Conservation (phyloP, 257 asterid species). For the Nicotiana tabacum region DNA sequence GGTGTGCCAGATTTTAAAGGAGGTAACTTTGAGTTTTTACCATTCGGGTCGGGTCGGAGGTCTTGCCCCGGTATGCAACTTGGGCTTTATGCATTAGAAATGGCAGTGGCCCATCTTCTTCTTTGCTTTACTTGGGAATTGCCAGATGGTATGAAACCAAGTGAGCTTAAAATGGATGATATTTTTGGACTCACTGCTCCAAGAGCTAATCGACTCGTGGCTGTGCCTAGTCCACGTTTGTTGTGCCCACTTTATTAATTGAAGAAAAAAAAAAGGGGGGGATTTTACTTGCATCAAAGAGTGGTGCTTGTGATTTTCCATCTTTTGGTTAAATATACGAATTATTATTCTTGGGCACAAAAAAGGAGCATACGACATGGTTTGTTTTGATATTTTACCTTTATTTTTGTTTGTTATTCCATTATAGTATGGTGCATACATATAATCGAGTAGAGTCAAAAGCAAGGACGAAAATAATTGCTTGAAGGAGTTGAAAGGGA, state of each 20-base stretch:
- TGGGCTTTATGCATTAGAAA: constrained; percentile 67
- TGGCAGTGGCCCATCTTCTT: constrained; percentile 77
- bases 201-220: constrained; percentile 56
- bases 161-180: constrained; percentile 64
- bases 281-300: too few species aligned
- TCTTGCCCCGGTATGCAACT: constrained; percentile 99
- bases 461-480: constrained; percentile 10
- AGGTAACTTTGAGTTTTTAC: constrained; percentile 64
- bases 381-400: background rate
- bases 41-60: constrained; percentile 90
- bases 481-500: background rate
- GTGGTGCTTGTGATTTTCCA: background rate
- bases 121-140: constrained; percentile 85
- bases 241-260: constrained; percentile 42
- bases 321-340: background rate
- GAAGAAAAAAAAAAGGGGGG: background rate
- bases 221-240: constrained; percentile 69
- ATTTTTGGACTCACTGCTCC: constrained; percentile 91
- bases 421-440: background rate
- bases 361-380: background rate
- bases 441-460: background rate
- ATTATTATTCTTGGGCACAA: background rate
- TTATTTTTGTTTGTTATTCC: background rate
- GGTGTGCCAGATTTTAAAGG: constrained; percentile 69
- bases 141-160: constrained; percentile 84